A percentile compares a stretch with the other conserved stretches of the same genome.
Evolutionary conservation across 768 basidiomycete genomes (phyloP).

Genomic region (Boletus pseudo-olivaceus): DNA sequence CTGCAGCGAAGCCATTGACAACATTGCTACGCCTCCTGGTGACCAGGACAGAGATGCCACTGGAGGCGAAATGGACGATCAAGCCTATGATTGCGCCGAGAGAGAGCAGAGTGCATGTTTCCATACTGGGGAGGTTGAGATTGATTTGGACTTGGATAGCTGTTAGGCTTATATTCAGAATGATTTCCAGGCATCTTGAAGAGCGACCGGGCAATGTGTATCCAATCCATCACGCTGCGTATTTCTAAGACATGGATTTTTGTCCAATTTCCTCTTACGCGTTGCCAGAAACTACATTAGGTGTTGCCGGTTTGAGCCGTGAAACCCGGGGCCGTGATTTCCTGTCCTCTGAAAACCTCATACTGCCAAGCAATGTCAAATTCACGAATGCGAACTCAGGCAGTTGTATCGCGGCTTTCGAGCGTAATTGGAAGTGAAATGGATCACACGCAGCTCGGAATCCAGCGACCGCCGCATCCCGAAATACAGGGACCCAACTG

Average conservation of each 20-base stretch:
- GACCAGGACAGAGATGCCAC: neutral
- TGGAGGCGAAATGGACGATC: neutral
- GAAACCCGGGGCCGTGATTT: neutral
- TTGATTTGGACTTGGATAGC: neutral
- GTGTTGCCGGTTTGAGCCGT: neutral
- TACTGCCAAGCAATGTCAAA: neutral
- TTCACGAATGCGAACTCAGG: neutral
- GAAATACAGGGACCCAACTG: neutral
- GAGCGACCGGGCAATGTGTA: neutral
- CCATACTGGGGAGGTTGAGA: constrained; percentile 1
- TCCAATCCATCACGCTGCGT: neutral
- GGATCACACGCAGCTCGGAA: neutral
- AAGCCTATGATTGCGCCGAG: neutral
- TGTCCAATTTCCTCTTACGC: neutral
- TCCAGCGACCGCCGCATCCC: neutral
- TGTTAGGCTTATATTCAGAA: neutral
- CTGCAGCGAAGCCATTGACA: neutral
- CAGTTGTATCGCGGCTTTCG: neutral
- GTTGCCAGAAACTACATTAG: neutral
- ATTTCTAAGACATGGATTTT: neutral
- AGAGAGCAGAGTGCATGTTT: neutral
- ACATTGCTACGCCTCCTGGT: neutral
- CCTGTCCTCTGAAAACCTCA: neutral
- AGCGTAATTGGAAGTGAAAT: neutral
- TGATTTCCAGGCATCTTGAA: neutral